Conservation (phyloP, 805 yeast genomes). For the Spathaspora sp. region DNA sequence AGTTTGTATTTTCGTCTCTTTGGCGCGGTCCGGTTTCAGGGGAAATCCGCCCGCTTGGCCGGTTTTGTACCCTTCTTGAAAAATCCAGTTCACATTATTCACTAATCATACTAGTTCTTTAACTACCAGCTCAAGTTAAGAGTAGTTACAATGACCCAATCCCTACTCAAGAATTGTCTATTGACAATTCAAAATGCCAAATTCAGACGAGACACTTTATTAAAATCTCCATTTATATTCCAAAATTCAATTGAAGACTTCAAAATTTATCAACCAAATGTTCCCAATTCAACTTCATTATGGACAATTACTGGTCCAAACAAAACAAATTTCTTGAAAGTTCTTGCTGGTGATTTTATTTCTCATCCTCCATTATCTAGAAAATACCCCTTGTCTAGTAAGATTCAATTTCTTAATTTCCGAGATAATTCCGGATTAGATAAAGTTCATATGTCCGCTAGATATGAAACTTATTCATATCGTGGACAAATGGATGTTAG, state of each 20-base stretch:
- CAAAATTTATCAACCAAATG: conserved; percentile 15
- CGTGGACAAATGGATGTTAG: conserved; percentile 59
- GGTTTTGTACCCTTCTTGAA: too few relatives aligned
- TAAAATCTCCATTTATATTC: conserved; percentile 15
- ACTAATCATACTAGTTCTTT: too few relatives aligned
- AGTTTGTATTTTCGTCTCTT: too few relatives aligned
- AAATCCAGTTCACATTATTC: too few relatives aligned
- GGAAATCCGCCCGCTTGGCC: too few relatives aligned
- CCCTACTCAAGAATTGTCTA: conserved; percentile 9
- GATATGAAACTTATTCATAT: conserved; percentile 71
- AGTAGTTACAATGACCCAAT: neutral
- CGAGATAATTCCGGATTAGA: conserved; percentile 34
- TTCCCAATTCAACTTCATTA: conserved; percentile 14
- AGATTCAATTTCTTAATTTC: conserved; percentile 31
- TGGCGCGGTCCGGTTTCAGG: neutral
- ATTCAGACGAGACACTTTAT: conserved; percentile 13
- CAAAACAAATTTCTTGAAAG: conserved; percentile 52
- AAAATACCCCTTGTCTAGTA: conserved; percentile 41
- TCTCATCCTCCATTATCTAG: conserved; percentile 52
- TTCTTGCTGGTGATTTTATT: conserved; percentile 53
- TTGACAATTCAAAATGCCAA: conserved; percentile 20
- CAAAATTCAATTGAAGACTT: conserved; percentile 23
- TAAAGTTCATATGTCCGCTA: conserved; percentile 74
- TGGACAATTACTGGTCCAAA: conserved; percentile 38
- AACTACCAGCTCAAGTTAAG: too few relatives aligned